Base-by-base conservation (phyloP, 352 stramenopile genomes). In the Stramenopiles sp. region DNA sequence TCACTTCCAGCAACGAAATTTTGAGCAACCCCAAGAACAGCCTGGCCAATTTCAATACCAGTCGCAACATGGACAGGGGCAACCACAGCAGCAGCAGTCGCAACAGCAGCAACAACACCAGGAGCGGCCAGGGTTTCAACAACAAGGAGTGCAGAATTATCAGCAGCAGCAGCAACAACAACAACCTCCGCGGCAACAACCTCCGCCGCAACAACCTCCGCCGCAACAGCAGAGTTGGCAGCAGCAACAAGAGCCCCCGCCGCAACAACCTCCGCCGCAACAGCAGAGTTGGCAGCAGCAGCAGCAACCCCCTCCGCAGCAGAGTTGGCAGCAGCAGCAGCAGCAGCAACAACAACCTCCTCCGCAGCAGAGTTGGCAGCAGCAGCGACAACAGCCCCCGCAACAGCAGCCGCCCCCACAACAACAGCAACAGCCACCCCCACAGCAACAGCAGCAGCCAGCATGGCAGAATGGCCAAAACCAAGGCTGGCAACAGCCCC, bases 131-230 rank as follows among this genome's bases (percentile, higher is more conserved):
- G n/a, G n/a, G n/a, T n/a, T n/a, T n/a, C n/a, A n/a, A n/a, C n/a
- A n/a, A n/a, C n/a, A n/a, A n/a, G n/a, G n/a, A n/a, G n/a, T n/a
- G n/a, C n/a, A n/a, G n/a, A n/a, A n/a, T n/a, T n/a, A n/a, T n/a
- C n/a, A n/a, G n/a, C n/a, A n/a, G n/a, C n/a, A 18, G 43, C 43
- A 63, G 25, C 43, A 63, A 63, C 43, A 63, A 63, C 43, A 63
- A 63, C 12, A 25, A 25, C 43, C 12, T 18, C 12, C 43, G 12
- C 12, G 25, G 25, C 43, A 63, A 63, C 43, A 63, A 63, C 12
- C 25, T 12, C 12, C 25, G 43, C 12, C 25, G 43, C 43, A 63
- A 63, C 43, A 63, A 63, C 43, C 12, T 18, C 43, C 12, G 25
- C 12, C 12, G 43, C 43, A 63, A 63, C 43, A 63, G 25, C 25